phyloP scores from a whole-genome alignment of 768 basidiomycete genomes.

The Mycena epipterygia region DNA sequence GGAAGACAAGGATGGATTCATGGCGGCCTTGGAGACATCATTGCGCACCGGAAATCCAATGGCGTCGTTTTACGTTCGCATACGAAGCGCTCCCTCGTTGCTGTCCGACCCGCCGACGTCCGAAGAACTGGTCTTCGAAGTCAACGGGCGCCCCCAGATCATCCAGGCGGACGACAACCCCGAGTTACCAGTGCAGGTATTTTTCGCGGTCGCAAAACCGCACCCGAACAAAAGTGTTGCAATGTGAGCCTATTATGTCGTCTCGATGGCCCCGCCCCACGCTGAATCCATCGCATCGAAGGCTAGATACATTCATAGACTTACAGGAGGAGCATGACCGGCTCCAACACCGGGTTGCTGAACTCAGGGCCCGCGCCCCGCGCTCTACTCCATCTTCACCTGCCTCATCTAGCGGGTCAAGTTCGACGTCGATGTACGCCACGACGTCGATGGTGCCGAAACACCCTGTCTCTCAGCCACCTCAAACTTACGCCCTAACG shows the following conservation, averaged over 20 bases:
- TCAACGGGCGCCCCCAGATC: constrained; percentile 75
- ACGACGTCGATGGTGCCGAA: constrained; percentile 28
- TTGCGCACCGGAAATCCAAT: constrained; percentile 60
- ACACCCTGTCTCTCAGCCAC: background rate
- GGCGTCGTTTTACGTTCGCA: constrained; percentile 70
- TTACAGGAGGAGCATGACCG: constrained; percentile 91
- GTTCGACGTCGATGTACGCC: constrained; percentile 49
- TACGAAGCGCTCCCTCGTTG: constrained; percentile 59
- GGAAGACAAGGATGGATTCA: constrained; percentile 72
- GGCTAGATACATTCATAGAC: constrained; percentile 83
- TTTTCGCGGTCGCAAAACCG: constrained; percentile 83
- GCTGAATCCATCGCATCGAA: constrained; percentile 44
- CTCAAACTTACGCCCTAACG: constrained; percentile 27
- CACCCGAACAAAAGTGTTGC: constrained; percentile 76
- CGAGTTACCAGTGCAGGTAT: constrained; percentile 56
- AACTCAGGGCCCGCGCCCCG: constrained; percentile 51
- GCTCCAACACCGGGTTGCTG: constrained; percentile 71
- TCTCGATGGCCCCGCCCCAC: constrained; percentile 59
- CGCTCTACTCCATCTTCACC: constrained; percentile 38
- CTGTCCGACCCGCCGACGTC: constrained; percentile 37
- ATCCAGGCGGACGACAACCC: constrained; percentile 46
- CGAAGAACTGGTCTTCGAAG: constrained; percentile 74
- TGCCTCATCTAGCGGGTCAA: constrained; percentile 40
- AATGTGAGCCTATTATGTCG: constrained; percentile 50
- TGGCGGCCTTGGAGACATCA: constrained; percentile 67